phyloP scores from a whole-genome alignment of 352 stramenopile genomes.

The Globisporangium abappressorium region DNA sequence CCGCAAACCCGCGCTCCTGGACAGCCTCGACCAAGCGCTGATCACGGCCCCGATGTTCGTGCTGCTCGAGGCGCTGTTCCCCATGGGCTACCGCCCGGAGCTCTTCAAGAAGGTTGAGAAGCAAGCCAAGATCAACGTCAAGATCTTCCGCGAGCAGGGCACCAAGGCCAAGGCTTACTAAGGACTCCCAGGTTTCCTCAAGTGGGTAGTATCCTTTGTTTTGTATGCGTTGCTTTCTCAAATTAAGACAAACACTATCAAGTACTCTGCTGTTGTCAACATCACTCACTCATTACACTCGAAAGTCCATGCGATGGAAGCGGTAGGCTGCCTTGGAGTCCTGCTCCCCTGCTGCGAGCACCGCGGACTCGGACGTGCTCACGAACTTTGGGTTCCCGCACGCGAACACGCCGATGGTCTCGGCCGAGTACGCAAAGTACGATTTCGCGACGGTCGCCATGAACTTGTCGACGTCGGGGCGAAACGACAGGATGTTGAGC shows the following conservation, averaged over 20 bases:
- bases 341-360: conserved; percentile 2
- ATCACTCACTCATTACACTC: background rate
- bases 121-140: conserved; percentile 63
- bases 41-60: conserved; percentile 87
- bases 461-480: conserved; percentile 26
- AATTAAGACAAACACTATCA: background rate
- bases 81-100: conserved; percentile 70
- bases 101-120: conserved; percentile 59
- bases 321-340: background rate
- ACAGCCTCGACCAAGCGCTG: conserved; percentile 80
- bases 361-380: conserved; percentile 4
- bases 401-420: conserved; percentile 24
- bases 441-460: conserved; percentile 14
- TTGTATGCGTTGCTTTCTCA: background rate
- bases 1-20: conserved; percentile 77
- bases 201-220: background rate
- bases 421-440: conserved; percentile 20
- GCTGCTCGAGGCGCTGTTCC: conserved; percentile 74
- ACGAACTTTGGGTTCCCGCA: conserved; percentile 19
- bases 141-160: conserved; percentile 37
- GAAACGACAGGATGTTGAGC: conserved; percentile 25
- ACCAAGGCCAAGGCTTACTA: conserved; percentile 7
- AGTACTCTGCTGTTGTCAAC: background rate
- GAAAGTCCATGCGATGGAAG: conserved; percentile 14
- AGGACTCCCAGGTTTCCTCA: background rate